Evolutionary conservation across 164 flowering plant genomes (phyloP).

Genomic region (Hamamelis virginiana): DNA sequence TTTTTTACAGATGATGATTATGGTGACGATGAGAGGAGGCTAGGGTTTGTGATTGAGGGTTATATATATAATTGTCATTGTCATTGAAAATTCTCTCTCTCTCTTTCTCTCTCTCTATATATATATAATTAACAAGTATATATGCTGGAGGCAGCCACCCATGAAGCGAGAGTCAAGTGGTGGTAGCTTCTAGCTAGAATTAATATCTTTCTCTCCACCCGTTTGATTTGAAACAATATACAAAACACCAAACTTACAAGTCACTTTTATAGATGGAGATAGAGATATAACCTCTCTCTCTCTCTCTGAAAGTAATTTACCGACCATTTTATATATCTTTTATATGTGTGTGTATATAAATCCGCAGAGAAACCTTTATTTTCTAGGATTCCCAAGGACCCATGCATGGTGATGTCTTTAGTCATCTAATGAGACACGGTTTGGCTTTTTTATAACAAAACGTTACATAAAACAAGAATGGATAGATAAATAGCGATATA

Average conservation of each 20-base stretch:
- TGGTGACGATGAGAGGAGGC: too few relatives aligned
- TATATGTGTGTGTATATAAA: too few relatives aligned
- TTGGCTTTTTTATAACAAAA: constrained; percentile 30
- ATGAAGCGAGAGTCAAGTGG: constrained; percentile 15
- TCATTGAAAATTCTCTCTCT: constrained; percentile 5
- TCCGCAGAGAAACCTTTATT: neutral
- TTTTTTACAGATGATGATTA: too few relatives aligned
- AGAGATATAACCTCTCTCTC: too few relatives aligned
- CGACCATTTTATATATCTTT: neutral
- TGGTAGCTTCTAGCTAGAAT: too few relatives aligned
- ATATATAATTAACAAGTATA: neutral
- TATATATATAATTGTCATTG: too few relatives aligned
- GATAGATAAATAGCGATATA: too few relatives aligned
- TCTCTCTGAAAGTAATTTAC: too few relatives aligned
- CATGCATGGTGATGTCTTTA: constrained; percentile 5
- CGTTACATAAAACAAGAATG: neutral
- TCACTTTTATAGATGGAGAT: too few relatives aligned
- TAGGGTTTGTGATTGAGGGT: neutral
- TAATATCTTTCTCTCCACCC: constrained; percentile 5
- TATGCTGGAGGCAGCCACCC: neutral
- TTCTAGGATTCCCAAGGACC: constrained; percentile 19
- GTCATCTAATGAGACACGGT: constrained; percentile 31
- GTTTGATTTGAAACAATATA: constrained; percentile 1
- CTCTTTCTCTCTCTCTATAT: too few relatives aligned
- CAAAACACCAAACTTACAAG: constrained; percentile 2